These are phyloP conservation scores for Pseudopithomyces chartarum DNA, from an alignment of 2,329 filamentous ascomycete species.

Conservation along the genomic window DNA sequence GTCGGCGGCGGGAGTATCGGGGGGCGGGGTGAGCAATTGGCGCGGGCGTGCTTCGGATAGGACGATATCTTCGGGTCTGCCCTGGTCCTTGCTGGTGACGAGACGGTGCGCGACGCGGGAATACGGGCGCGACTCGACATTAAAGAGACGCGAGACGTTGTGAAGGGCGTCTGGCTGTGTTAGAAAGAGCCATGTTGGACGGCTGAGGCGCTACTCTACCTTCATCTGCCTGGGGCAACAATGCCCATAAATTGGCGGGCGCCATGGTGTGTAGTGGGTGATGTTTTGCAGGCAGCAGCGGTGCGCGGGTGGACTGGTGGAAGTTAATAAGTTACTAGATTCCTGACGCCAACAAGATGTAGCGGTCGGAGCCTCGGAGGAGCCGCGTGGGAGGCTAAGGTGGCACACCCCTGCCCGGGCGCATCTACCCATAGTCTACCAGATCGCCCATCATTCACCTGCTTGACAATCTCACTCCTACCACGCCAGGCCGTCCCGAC, in stretches of 20 bases:
- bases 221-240: conserved; percentile 77
- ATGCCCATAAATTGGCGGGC: conserved; percentile 56
- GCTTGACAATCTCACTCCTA: not conserved
- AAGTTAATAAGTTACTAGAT: not conserved
- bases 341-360: not conserved
- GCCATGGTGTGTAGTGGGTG: conserved; percentile 47
- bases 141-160: conserved; percentile 77
- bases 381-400: too few relatives aligned
- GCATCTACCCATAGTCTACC: not conserved
- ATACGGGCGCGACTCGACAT: conserved; percentile 91
- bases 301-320: not conserved
- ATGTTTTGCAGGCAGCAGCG: not conserved
- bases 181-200: conserved; percentile 9
- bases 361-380: not conserved
- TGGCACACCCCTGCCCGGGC: not conserved
- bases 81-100: conserved; percentile 61
- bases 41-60: conserved; percentile 63
- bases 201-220: conserved; percentile 30
- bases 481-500: too few relatives aligned
- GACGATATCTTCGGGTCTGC: conserved; percentile 42
- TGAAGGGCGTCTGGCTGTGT: conserved; percentile 72
- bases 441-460: not conserved
- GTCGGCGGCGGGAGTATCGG: conserved; percentile 58
- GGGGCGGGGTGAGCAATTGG: conserved; percentile 68
- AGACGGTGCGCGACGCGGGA: conserved; percentile 85